Percentiles rank a stretch among this genome's conserved stretches.
Conservation (phyloP, 441 rosid genomes). For the Mallotus japonicus region DNA sequence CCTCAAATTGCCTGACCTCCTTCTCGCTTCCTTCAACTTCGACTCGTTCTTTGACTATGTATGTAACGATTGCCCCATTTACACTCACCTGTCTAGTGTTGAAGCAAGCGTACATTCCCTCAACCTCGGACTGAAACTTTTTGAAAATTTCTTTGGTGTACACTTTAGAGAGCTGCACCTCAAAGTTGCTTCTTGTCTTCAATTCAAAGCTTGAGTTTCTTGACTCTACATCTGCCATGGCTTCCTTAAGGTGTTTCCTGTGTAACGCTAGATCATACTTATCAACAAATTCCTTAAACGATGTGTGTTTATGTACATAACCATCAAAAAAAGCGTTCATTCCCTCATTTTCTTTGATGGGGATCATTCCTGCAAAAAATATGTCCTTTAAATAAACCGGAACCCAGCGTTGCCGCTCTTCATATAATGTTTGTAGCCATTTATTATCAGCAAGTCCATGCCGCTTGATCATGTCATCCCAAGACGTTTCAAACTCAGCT, state of each 20-base stretch:
- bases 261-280: constrained; percentile 45
- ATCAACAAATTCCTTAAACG: constrained; percentile 54
- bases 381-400: constrained; percentile 50
- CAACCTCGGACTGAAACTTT: constrained; percentile 49
- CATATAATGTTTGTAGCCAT: constrained; percentile 47
- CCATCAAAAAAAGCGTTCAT: constrained; percentile 45
- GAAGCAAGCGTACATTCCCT: constrained; percentile 53
- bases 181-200: constrained; percentile 45
- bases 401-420: constrained; percentile 46
- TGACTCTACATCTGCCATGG: constrained; percentile 41
- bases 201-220: constrained; percentile 35
- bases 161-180: constrained; percentile 48
- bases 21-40: constrained; percentile 39
- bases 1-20: constrained; percentile 44
- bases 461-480: constrained; percentile 40
- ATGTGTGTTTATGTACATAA: constrained; percentile 49
- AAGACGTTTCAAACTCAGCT: constrained; percentile 45
- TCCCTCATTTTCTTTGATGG: constrained; percentile 41
- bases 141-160: constrained; percentile 39
- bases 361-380: constrained; percentile 50
- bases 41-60: constrained; percentile 46
- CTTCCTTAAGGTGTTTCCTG: constrained; percentile 47
- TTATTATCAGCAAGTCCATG: constrained; percentile 42
- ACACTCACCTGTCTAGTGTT: constrained; percentile 45
- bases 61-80: constrained; percentile 41